Evolutionary conservation across 495 filamentous ascomycete genomes (phyloP), one percentile per base, ranked within the genome.

Genomic region (Tuber aestivum): DNA sequence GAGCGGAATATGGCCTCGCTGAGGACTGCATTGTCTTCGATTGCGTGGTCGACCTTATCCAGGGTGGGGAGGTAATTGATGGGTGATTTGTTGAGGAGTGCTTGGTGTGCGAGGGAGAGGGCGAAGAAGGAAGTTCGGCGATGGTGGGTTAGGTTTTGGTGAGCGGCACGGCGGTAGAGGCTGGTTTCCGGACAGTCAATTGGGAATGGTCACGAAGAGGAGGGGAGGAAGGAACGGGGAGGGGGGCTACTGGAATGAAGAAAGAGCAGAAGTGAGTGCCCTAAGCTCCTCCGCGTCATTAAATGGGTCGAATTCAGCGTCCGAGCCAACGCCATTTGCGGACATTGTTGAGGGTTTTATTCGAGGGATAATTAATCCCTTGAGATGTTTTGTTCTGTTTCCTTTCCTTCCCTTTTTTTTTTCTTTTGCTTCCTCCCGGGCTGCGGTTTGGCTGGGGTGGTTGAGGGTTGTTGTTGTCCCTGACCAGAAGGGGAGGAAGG

Each of bases 121-220:
- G 93, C 90, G 83, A 97, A 98, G 87, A 98, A 97, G 16, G 91
- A 88, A 83, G 93, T 94, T 18, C 95, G 90, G 14, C 96, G 90
- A 20, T 92, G 88, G 83, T 98, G 95, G 32, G 96, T 98, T 61
- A 90, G 90, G 84, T 95, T 95, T 83, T 89, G 88, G 80, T 97
- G 95, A 3, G 95, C 92, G 7, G 87, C 87, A 75, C 90, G 90
- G 71, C 93, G 91, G 84, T 97, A 99, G 61, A 81, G 74, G n/a
- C 78, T 79, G 10, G 44, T 48, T 61, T 38, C 9, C 20, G 5
- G 41, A 44, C 45, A 32, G 27, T 38, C 56, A 75, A n/a, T 23
- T 35, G 21, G 2, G 65, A 27, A 40, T 50, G 27, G n/a, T 16
- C 44, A 38, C 2, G 16, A 40, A 16, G 42, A 42, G 38, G 76